Conservation (phyloP, 768 basidiomycete species). For the Cystofilobasidium macerans region DNA sequence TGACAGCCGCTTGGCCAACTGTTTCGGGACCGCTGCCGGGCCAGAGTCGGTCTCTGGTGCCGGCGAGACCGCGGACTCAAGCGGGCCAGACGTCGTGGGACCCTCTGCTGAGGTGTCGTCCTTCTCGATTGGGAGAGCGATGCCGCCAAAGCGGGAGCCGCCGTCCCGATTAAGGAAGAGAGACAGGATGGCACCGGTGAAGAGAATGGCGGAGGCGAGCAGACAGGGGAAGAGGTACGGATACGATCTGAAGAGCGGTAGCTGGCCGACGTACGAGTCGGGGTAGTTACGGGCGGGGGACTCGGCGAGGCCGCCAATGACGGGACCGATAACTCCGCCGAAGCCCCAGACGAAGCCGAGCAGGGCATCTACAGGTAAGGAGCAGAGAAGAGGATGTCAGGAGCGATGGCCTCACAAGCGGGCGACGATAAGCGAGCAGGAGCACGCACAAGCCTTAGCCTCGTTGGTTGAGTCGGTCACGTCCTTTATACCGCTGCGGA, state of each 20-base stretch:
- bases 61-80: neutral
- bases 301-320: slow-evolving; percentile 42
- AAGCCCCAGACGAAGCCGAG: no score
- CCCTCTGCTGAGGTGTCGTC: slow-evolving; percentile 11
- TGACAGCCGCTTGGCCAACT: slow-evolving; percentile 25
- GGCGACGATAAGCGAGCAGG: neutral
- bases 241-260: slow-evolving; percentile 59
- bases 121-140: slow-evolving; percentile 75
- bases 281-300: slow-evolving; percentile 78
- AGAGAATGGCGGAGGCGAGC: slow-evolving; percentile 39
- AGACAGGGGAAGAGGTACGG: slow-evolving; percentile 83
- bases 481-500: slow-evolving; percentile 69
- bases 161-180: slow-evolving; percentile 86
- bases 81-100: neutral
- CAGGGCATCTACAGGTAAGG: no score
- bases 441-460: slow-evolving; percentile 49
- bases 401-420: slow-evolving; percentile 10
- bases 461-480: slow-evolving; percentile 89
- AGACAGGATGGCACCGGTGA: slow-evolving; percentile 69
- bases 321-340: slow-evolving; percentile 56
- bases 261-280: slow-evolving; percentile 49
- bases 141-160: slow-evolving; percentile 73
- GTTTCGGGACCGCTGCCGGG: slow-evolving; percentile 41
- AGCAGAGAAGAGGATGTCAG: slow-evolving; percentile 1
- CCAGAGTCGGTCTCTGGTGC: slow-evolving; percentile 40